Base-by-base conservation (phyloP, 2,329 filamentous ascomycete genomes). In the Alternaria solani region DNA sequence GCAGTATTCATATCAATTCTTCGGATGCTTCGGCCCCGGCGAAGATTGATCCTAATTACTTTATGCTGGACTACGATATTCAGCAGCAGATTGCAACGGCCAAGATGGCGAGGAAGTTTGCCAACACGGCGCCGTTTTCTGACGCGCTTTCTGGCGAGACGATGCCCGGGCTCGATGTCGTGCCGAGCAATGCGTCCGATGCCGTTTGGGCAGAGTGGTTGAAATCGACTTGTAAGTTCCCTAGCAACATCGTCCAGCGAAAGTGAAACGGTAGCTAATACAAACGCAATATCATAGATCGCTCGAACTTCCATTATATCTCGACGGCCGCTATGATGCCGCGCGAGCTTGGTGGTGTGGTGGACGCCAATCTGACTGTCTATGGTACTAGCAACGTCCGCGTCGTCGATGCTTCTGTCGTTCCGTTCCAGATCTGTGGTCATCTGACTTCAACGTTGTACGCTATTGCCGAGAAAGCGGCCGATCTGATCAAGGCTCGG, bases 1-100 rank as follows among this genome's bases (percentile, higher is more conserved):
- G 49, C 14, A 52, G 49, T 23, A 52, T 52, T 26, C 49, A 52
- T 6, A 52, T 52, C 25, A 42, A 52, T 38, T 52, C 49, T 42
- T 16, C 26, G 26, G 42, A 42, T 28, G 49, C 49, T 0, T 36
- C 32, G 14, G 23, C 28, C 9, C 34, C 34, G 18, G 48, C 48
- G 8, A 14, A 51, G 3, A 51, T 51, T 36, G 30, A 51, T 20
- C 48, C 48, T 1, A 51, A 51, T 36, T 51, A 51, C 36, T 51
- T 51, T 36, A 51, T 51, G 48, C 20, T 51, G 48, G 48, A 51
- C 41, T 51, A 51, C 16, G 48, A 51, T 16, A 18, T 51, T 3
- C 36, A 41, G 3, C 36, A 51, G 48, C 48, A 51, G 41, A 38
- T 51, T 14, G 48, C 28, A 6, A 28, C 32, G 14, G 32, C 32